Base-by-base conservation (phyloP, 306 rosid genomes). In the Coriaria nepalensis region DNA sequence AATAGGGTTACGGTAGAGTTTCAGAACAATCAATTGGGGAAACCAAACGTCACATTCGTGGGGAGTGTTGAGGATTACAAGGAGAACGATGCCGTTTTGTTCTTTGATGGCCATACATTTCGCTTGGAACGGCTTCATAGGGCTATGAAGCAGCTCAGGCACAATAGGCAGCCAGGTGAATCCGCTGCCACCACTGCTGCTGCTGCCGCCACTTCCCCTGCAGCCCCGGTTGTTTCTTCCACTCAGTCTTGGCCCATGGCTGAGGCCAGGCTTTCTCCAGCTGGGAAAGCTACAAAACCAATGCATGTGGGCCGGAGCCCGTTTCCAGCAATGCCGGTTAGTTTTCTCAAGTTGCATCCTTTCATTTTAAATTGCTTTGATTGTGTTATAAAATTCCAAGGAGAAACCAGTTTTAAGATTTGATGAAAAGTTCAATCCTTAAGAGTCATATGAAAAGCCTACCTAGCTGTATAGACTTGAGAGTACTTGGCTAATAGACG, bases 51-150 rank as follows among this genome's bases (percentile, higher is more conserved):
- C 37, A 68, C 86, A n/a, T 90, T 90, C 47, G 88, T 84, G 50
- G 97, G 97, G 2, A 84, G 69, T 36, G 76, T 83, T 13, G 95
- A 88, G 80, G 95, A 84, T 20, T 81, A 78, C 69, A 84, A 74
- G 61, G 88, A 83, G 11, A 81, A 71, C 38, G 95, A 88, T 58
- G 95, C 87, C 48, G 93, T 84, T 12, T 71, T 88, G 76, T 84
- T 84, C 49, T 84, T 88, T 41, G 93, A 84, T 47, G 95, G 97
- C 6, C 64, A 70, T 69, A 72, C 80, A 11, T 73, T 84, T 60
- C 75, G 90, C 9, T 50, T 78, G 60, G 96, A 87, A 71, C 73
- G 83, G 56, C 88, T 80, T 48, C 86, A 83, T 58, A 59, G 80
- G 35, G 82, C 88, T 6, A 94, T 87, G 47, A 80, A 83, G 70